phyloP scores from a whole-genome alignment of 2,329 filamentous ascomycete genomes.

The Aspergillus neotritici region DNA sequence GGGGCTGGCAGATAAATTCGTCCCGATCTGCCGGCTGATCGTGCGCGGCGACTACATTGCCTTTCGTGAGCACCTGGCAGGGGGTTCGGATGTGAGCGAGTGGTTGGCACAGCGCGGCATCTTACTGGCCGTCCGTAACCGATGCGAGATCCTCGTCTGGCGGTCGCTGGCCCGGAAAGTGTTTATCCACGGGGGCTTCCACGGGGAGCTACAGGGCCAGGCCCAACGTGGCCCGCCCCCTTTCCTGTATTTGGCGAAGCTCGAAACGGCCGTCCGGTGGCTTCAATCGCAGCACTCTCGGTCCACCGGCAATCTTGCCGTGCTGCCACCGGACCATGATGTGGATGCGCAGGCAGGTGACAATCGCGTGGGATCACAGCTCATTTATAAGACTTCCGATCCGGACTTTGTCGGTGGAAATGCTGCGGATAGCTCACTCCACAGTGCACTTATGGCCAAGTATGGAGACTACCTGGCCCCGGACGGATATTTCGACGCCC shows the following conservation, averaged over 20 bases:
- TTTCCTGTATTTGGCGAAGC: slow-evolving; percentile 65
- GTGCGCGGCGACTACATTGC: slow-evolving; percentile 65
- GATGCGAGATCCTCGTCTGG: slow-evolving; percentile 78
- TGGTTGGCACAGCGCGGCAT: slow-evolving; percentile 76
- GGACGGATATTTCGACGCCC: slow-evolving; percentile 29
- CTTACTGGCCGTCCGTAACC: slow-evolving; percentile 67
- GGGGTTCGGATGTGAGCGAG: slow-evolving; percentile 48
- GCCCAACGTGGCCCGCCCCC: slow-evolving; percentile 55
- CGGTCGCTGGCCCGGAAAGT: slow-evolving; percentile 70
- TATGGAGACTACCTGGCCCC: slow-evolving; percentile 35
- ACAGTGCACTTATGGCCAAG: slow-evolving; percentile 17
- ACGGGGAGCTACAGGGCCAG: slow-evolving; percentile 45
- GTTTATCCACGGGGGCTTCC: slow-evolving; percentile 73
- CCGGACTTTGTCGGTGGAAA: slow-evolving; percentile 27
- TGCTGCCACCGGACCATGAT: neutral
- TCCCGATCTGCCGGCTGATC: slow-evolving; percentile 67
- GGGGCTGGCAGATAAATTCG: slow-evolving; percentile 60
- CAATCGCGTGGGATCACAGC: slow-evolving; percentile 22
- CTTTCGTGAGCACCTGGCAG: slow-evolving; percentile 64
- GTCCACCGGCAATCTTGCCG: slow-evolving; percentile 2
- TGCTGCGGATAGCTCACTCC: slow-evolving; percentile 6
- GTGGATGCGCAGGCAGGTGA: slow-evolving; percentile 8
- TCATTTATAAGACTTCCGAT: slow-evolving; percentile 27
- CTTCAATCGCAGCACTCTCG: slow-evolving; percentile 47
- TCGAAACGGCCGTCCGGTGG: slow-evolving; percentile 59